Conservation (phyloP, 2,329 filamentous ascomycete genomes). For the Keithomyces neogunnii region DNA sequence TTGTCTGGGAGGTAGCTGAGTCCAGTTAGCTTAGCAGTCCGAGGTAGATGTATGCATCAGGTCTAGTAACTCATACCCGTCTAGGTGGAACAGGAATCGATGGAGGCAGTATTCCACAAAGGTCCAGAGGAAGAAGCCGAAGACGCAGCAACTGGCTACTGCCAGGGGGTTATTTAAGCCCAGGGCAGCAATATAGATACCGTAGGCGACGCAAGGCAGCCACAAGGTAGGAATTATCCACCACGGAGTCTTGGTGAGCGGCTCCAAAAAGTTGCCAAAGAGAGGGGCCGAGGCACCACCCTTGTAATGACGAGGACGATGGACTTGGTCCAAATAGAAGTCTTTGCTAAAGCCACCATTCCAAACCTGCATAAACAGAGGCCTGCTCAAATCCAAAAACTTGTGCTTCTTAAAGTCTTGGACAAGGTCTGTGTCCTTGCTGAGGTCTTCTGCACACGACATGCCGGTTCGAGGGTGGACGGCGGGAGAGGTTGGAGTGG, state of each 20-base stretch:
- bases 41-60: background rate
- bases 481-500: conserved; percentile 20
- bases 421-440: conserved; percentile 68
- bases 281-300: conserved; percentile 86
- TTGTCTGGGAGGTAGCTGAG: conserved; percentile 82
- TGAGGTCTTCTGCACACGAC: conserved; percentile 80
- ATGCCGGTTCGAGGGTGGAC: conserved; percentile 69
- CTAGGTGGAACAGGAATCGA: conserved; percentile 87
- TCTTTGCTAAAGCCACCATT: conserved; percentile 79
- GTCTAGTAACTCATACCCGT: conserved; percentile 54
- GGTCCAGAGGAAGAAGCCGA: conserved; percentile 76
- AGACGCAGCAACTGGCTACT: conserved; percentile 53
- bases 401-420: conserved; percentile 84
- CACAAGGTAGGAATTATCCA: conserved; percentile 79
- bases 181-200: conserved; percentile 54
- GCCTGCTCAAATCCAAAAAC: conserved; percentile 81
- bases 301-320: conserved; percentile 91
- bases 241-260: conserved; percentile 92
- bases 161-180: conserved; percentile 44
- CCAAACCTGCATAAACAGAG: conserved; percentile 84
- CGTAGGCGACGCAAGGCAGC: conserved; percentile 73
- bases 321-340: conserved; percentile 96
- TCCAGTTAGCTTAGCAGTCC: conserved; percentile 19
- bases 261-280: conserved; percentile 98
- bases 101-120: conserved; percentile 85